These are phyloP conservation scores for Saccharomycopsis sp. DNA, from an alignment of 805 yeast species.

Conservation along the genomic window DNA sequence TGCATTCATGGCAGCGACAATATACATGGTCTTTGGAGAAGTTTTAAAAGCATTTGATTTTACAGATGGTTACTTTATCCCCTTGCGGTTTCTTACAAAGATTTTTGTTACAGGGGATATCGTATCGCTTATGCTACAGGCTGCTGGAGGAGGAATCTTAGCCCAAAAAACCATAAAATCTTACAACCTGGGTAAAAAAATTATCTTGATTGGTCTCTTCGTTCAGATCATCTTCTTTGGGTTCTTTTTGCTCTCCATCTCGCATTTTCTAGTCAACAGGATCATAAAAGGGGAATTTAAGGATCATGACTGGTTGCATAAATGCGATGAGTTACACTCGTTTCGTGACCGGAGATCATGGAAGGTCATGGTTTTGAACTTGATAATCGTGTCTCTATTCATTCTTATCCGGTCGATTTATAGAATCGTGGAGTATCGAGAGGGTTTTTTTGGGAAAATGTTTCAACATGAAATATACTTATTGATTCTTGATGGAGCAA, in stretches of 20 bases:
- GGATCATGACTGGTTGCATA: not conserved
- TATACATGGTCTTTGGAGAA: constrained; percentile 30
- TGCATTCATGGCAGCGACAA: constrained; percentile 29
- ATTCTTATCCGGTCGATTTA: constrained; percentile 31
- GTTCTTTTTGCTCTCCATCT: constrained; percentile 25
- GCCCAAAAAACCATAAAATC: constrained; percentile 8
- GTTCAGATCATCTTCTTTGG: constrained; percentile 30
- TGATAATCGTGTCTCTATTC: constrained; percentile 18
- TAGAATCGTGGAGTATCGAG: constrained; percentile 28
- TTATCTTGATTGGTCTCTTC: constrained; percentile 29
- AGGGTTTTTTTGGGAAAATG: constrained; percentile 28
- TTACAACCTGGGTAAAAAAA: constrained; percentile 22
- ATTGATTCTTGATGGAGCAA: constrained; percentile 28
- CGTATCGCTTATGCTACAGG: constrained; percentile 28
- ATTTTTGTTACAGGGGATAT: constrained; percentile 31
- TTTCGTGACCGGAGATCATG: not conserved
- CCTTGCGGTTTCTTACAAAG: constrained; percentile 25
- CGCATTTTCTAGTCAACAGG: constrained; percentile 15
- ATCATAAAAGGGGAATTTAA: not conserved
- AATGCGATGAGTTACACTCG: not conserved
- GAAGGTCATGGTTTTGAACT: not conserved
- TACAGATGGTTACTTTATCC: constrained; percentile 22
- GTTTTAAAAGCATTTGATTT: constrained; percentile 23
- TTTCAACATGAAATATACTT: constrained; percentile 27
- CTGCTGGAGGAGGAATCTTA: constrained; percentile 30